Evolutionary conservation across 2,329 filamentous ascomycete genomes (phyloP), one percentile per base, ranked within the genome.

Genomic region (Fusarium veterinarium): DNA sequence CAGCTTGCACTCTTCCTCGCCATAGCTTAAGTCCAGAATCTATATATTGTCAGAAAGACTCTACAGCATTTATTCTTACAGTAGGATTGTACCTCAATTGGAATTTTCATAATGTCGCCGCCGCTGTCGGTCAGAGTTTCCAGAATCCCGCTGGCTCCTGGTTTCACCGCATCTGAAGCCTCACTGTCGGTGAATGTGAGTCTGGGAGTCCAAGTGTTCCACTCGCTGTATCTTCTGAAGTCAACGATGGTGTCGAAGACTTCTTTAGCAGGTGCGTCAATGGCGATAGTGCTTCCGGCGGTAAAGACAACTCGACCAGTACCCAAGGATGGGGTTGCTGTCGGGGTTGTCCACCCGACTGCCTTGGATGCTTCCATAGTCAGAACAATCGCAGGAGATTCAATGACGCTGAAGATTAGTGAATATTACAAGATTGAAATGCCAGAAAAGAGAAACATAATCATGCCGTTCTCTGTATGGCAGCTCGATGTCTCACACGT

Each of bases 391-490:
- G 17, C 17, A 14, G 17, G 0, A 35, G 6, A 19, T 11, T 13
- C 17, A 23, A 2, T 3, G 7, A 1, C 10, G 20, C 23, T 9
- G 16, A 14, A 1, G 1, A 28, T n/a, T n/a, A 16, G 4, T 10
- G 2, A 37, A 5, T 20, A 2, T 16, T 20, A 2, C 1, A 20
- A 20, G 13, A 37, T 6, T 12, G 1, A 5, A 37, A 25, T 51
- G n/a, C 5, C 3, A 30, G 12, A 4, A 35, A 7, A 5, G 6
- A 35, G 0, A 25, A 16, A 28, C 6, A 37, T 3, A 16, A 16
- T 20, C 4, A 12, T 28, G 3, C 12, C 3, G 23, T 9, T 52
- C 1, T 37, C 23, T 37, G 19, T 20, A 37, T 3, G 9, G 3
- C 7, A 49, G 30, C 13, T 19, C 17, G 1, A 35, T 28, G 33